These are phyloP conservation scores for Neocatenulostroma microsporum DNA, from an alignment of 2,329 filamentous ascomycete species.

Conservation along the genomic window DNA sequence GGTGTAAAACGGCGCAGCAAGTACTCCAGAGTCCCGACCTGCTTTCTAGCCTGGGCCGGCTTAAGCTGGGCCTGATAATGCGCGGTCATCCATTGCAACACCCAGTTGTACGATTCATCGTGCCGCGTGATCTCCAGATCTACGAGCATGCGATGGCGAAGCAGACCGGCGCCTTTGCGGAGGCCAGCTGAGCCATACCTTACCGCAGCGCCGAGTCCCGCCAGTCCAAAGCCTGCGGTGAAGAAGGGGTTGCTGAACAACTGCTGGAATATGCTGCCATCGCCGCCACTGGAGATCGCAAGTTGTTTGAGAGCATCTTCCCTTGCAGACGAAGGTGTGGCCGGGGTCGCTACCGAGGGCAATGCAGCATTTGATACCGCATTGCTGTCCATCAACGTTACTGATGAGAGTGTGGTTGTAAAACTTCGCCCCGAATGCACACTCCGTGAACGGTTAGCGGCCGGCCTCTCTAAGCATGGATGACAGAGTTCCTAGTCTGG, in stretches of 20 bases:
- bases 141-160: slow-evolving; percentile 80
- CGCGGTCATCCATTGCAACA: slow-evolving; percentile 87
- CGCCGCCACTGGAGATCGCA: slow-evolving; percentile 25
- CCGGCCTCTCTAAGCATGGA: no score
- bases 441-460: no score
- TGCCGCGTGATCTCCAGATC: slow-evolving; percentile 93
- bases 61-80: slow-evolving; percentile 32
- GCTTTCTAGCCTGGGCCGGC: slow-evolving; percentile 27
- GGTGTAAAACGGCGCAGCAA: slow-evolving; percentile 52
- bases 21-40: slow-evolving; percentile 41
- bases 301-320: slow-evolving; percentile 33
- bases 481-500: no score
- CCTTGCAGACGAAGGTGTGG: slow-evolving; percentile 10
- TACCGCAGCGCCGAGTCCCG: slow-evolving; percentile 73
- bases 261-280: slow-evolving; percentile 37
- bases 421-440: no score
- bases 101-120: slow-evolving; percentile 88
- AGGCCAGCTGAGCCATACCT: slow-evolving; percentile 73
- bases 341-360: background rate
- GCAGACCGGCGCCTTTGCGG: slow-evolving; percentile 61
- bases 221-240: slow-evolving; percentile 71
- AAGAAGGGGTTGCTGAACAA: slow-evolving; percentile 47
- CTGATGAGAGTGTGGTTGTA: no score
- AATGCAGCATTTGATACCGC: slow-evolving; percentile 7
- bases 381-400: slow-evolving; percentile 31